Evolutionary conservation across 2,329 filamentous ascomycete species (phyloP).

Genomic region (Nannizzia gypsea): DNA sequence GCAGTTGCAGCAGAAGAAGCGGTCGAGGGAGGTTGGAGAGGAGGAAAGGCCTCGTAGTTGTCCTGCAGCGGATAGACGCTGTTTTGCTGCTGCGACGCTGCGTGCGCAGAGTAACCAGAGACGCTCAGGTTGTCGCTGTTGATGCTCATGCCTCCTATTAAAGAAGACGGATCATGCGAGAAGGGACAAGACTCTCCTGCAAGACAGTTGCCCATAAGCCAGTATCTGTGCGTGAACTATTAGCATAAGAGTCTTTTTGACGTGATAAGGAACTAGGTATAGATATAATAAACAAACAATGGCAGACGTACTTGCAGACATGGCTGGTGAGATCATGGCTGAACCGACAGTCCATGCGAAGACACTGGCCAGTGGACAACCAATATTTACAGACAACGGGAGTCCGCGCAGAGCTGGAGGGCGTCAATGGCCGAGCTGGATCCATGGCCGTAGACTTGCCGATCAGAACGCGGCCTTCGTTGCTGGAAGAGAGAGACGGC

Average conservation of each 20-base stretch:
- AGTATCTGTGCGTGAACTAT: constrained; percentile 52
- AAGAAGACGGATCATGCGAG: constrained; percentile 82
- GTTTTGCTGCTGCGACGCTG: constrained; percentile 32
- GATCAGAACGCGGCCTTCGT: constrained; percentile 58
- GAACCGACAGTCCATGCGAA: constrained; percentile 90
- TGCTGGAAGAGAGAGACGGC: constrained; percentile 37
- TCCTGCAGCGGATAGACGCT: constrained; percentile 66
- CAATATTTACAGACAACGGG: constrained; percentile 96
- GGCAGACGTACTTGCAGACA: constrained; percentile 88
- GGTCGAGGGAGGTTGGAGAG: constrained; percentile 47
- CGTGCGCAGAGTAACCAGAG: constrained; percentile 39
- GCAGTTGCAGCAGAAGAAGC: constrained; percentile 58
- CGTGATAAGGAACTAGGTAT: too few species aligned
- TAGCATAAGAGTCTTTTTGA: too few species aligned
- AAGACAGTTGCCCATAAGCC: constrained; percentile 89
- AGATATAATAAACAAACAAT: constrained; percentile 12
- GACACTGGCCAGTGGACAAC: constrained; percentile 86
- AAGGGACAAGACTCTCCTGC: constrained; percentile 92
- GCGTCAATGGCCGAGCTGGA: constrained; percentile 60
- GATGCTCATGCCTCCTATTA: constrained; percentile 69
- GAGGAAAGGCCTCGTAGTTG: constrained; percentile 65
- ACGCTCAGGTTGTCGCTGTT: constrained; percentile 13
- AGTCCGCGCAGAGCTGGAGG: constrained; percentile 63
- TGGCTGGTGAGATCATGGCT: constrained; percentile 93
- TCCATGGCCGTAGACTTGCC: constrained; percentile 80